Evolutionary conservation across 208 protist genomes (phyloP).

Genomic region (Leishmania tropica): DNA sequence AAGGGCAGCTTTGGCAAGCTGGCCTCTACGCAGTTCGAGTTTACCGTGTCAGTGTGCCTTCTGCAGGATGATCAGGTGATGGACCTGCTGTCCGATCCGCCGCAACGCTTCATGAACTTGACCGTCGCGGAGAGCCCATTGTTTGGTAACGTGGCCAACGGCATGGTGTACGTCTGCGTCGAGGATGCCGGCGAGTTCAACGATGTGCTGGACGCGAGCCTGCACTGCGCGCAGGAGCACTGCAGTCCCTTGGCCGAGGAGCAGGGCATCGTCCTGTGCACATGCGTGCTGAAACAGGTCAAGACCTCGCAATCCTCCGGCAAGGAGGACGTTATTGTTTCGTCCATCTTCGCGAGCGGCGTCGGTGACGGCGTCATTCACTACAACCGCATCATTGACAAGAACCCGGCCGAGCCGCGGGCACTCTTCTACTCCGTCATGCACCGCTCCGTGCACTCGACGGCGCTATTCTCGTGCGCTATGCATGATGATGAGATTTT

Average conservation of each 20-base stretch:
- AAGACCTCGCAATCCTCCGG: constrained; percentile 27
- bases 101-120: constrained; percentile 41
- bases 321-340: constrained; percentile 67
- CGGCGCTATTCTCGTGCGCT: constrained; percentile 46
- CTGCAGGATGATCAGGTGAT: constrained; percentile 76
- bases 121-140: constrained; percentile 70
- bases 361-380: constrained; percentile 73
- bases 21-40: constrained; percentile 25
- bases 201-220: constrained; percentile 48
- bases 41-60: constrained; percentile 65
- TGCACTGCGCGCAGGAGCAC: constrained; percentile 32
- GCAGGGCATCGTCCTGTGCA: constrained; percentile 71
- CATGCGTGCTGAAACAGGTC: constrained; percentile 73
- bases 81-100: constrained; percentile 52
- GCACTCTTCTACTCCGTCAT: constrained; percentile 77
- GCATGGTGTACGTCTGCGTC: constrained; percentile 51
- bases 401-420: constrained; percentile 81
- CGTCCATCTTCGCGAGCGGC: constrained; percentile 73
- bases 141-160: constrained; percentile 76
- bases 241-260: constrained; percentile 31
- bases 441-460: constrained; percentile 62
- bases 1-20: constrained; percentile 58
- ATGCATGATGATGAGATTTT: constrained; percentile 34
- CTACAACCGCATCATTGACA: constrained; percentile 82
- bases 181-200: constrained; percentile 70